A percentile compares a stretch with the other conserved stretches of the same genome.
Evolutionary conservation across 75 land plant species (phyloP).

Genomic region (Cunninghamia lanceolata): DNA sequence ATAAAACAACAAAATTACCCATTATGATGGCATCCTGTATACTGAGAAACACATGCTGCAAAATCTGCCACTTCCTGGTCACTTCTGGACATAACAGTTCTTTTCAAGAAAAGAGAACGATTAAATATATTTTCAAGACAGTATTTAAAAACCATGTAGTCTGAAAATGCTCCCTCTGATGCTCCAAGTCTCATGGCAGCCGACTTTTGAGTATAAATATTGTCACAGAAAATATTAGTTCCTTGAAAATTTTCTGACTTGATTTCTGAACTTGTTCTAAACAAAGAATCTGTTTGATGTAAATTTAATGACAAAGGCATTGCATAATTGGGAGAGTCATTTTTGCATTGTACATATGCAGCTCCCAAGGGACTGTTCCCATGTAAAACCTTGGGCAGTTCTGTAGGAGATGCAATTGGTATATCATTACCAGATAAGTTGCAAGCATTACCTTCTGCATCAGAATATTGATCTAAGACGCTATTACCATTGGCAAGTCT

Average conservation of each 20-base stretch:
- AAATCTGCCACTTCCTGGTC: slow-evolving; percentile 62
- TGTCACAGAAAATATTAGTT: slow-evolving; percentile 25
- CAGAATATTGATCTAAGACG: slow-evolving; percentile 17
- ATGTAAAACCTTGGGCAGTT: slow-evolving; percentile 5
- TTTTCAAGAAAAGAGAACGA: slow-evolving; percentile 62
- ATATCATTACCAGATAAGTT: slow-evolving; percentile 16
- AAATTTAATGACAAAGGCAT: slow-evolving; percentile 6
- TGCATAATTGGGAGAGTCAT: not conserved
- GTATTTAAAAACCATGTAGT: slow-evolving; percentile 66
- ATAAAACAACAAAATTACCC: slow-evolving; percentile 36
- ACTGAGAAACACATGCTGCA: slow-evolving; percentile 71
- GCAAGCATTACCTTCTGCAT: slow-evolving; percentile 26
- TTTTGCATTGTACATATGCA: not conserved
- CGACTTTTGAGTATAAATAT: slow-evolving; percentile 22
- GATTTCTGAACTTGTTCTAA: slow-evolving; percentile 3
- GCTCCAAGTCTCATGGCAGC: slow-evolving; percentile 7
- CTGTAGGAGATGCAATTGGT: slow-evolving; percentile 4
- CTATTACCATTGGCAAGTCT: slow-evolving; percentile 19
- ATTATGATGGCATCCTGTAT: slow-evolving; percentile 81
- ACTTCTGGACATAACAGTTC: slow-evolving; percentile 35
- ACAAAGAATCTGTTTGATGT: slow-evolving; percentile 21
- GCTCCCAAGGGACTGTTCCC: not conserved
- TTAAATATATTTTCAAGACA: slow-evolving; percentile 65
- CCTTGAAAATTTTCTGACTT: slow-evolving; percentile 27
- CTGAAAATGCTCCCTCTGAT: slow-evolving; percentile 43